phyloP scores from a whole-genome alignment of 2,329 filamentous ascomycete genomes.

The Trichophyton simii region DNA sequence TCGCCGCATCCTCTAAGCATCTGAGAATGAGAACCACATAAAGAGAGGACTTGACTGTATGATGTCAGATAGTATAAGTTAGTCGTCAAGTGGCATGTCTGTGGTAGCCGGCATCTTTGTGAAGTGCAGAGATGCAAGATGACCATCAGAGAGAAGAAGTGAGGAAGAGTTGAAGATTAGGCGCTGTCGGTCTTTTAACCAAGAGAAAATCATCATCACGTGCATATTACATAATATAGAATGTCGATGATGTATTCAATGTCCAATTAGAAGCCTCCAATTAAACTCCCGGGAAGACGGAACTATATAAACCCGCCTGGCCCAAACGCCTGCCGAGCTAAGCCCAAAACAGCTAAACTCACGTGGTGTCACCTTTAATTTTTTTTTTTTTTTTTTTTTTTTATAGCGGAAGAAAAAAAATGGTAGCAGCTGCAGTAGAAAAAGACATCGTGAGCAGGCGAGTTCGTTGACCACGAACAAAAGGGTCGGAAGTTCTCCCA shows the following conservation, averaged over 20 bases:
- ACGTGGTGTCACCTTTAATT: constrained; percentile 7
- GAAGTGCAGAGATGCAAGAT: too few species aligned
- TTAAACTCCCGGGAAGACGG: not conserved
- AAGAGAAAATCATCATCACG: too few species aligned
- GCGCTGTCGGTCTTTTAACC: too few species aligned
- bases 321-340: not conserved
- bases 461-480: not conserved
- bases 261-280: not conserved
- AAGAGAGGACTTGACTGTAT: too few species aligned
- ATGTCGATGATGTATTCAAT: not conserved
- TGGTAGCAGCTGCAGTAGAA: not conserved
- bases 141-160: too few species aligned
- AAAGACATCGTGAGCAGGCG: not conserved
- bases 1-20: too few species aligned
- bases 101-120: too few species aligned
- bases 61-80: too few species aligned
- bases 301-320: not conserved
- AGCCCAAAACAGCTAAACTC: constrained; percentile 5
- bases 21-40: too few species aligned
- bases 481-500: not conserved
- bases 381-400: constrained; percentile 12
- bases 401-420: not conserved
- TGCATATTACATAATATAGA: too few species aligned
- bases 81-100: too few species aligned
- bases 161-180: too few species aligned